Evolutionary conservation across 139 green algal genomes (phyloP).

Genomic region (Picochlorum sp.): DNA sequence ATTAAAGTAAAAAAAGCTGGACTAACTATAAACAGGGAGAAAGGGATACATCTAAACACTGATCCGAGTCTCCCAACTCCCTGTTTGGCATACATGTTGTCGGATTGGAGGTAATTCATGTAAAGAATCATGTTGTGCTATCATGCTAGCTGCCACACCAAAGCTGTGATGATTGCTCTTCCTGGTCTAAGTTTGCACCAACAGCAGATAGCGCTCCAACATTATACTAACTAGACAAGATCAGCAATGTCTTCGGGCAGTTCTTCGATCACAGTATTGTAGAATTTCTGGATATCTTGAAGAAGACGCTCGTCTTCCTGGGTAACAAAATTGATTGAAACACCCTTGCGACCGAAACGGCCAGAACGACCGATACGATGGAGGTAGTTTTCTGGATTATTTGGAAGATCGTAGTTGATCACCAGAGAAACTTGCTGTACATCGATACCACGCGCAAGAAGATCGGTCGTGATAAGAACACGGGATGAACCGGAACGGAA

Average conservation of each 20-base stretch:
- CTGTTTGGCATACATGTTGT: no score
- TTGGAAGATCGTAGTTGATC: slow-evolving; percentile 99
- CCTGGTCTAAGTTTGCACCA: no score
- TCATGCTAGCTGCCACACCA: no score
- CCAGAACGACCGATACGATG: slow-evolving; percentile 95
- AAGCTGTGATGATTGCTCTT: no score
- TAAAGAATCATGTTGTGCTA: no score
- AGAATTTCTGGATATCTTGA: slow-evolving; percentile 97
- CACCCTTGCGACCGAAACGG: slow-evolving; percentile 93
- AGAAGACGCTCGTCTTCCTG: slow-evolving; percentile 91
- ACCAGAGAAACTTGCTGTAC: slow-evolving; percentile 99
- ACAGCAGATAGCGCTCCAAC: no score
- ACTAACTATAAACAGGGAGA: no score
- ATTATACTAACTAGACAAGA: slow-evolving; percentile 52
- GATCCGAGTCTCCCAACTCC: no score
- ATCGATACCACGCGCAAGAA: slow-evolving; percentile 98
- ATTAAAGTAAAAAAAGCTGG: no score
- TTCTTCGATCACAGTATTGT: slow-evolving; percentile 99
- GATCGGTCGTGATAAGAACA: slow-evolving; percentile 99
- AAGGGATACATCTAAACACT: no score
- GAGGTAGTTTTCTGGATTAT: slow-evolving; percentile 99
- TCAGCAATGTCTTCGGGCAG: slow-evolving; percentile 94
- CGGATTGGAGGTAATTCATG: no score
- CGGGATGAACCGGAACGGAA: slow-evolving; percentile 97
- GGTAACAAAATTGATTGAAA: slow-evolving; percentile 99